Base-by-base conservation (phyloP, 23 red algal genomes). In the Gracilaria vermiculophylla region DNA sequence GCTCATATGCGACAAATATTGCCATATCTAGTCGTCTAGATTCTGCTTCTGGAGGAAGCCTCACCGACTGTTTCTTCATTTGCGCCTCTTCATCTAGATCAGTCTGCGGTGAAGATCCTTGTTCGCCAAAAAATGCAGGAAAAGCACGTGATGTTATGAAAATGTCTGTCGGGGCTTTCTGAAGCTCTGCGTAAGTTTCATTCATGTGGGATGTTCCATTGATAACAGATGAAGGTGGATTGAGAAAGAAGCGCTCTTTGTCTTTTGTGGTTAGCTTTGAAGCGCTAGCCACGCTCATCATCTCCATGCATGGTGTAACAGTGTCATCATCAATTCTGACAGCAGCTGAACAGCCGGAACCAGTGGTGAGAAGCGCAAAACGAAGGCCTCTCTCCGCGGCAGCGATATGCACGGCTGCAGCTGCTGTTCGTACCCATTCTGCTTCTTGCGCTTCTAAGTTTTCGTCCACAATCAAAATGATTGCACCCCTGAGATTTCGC, bases 401-500 rank as follows among this genome's bases (percentile, higher is more conserved):
- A 16, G 58, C 50, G 17, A 60, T 75, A 71, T 81, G 87, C 1
- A 81, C 87, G 43, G 76, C 73, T 16, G 74, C 87, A 69, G 60
- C 58, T 1, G 76, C 87, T 2, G 57, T 74, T n/a, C 87, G 84
- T n/a, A 70, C 66, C 84, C 84, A 88, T 19, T 62, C 61, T 41
- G 75, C 87, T 34, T 91, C 76, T 62, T 80, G 53, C 9, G 15
- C 28, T 16, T 75, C 62, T 6, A 91, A 28, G 27, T 91, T 91
- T 56, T 91, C 87, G 62, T 91, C 87, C 12, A 91, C 57, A 53
- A 91, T 81, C 24, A 91, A 27, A 21, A 91, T 51, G 11, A 91
- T 73, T 15, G 87, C 87, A 54, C 87, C 87, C 10, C 75, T 53
- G 27, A 62, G 55, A 37, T 25, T 80, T 25, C 34, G 32, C 21